These are phyloP conservation scores for Ceratocystiopsis sp. DNA, from an alignment of 2,329 filamentous ascomycete species.

Conservation along the genomic window DNA sequence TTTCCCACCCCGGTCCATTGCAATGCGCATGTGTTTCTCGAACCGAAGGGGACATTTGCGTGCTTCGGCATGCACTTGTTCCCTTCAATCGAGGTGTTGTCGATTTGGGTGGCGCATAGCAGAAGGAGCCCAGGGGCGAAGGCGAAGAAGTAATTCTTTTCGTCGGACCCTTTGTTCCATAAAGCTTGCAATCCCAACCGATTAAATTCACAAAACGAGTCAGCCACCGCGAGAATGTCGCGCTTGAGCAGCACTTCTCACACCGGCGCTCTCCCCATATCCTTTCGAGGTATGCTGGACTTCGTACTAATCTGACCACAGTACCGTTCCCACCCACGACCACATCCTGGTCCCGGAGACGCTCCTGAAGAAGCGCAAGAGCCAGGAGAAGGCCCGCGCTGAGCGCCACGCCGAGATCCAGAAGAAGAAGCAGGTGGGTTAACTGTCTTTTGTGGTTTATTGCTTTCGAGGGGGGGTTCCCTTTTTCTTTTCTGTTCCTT, in stretches of 20 bases:
- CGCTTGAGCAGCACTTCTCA: slow-evolving; percentile 80
- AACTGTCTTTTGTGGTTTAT: background rate
- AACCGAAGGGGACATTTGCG: too few species aligned
- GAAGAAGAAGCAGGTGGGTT: slow-evolving; percentile 74
- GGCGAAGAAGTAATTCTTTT: background rate
- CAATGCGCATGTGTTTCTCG: slow-evolving; percentile 32
- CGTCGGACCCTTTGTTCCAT: background rate
- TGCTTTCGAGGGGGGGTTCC: too few species aligned
- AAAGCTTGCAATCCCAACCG: slow-evolving; percentile 39
- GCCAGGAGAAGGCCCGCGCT: slow-evolving; percentile 96
- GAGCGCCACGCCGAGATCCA: slow-evolving; percentile 62
- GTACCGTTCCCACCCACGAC: slow-evolving; percentile 83
- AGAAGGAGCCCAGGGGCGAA: background rate
- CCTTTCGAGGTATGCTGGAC: slow-evolving; percentile 42
- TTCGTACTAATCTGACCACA: slow-evolving; percentile 67
- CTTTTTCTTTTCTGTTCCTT: slow-evolving; percentile 3
- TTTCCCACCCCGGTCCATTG: background rate
- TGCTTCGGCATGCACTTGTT: slow-evolving; percentile 9
- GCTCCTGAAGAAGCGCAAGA: slow-evolving; percentile 99
- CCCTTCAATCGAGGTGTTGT: slow-evolving; percentile 50
- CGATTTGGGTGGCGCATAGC: slow-evolving; percentile 41
- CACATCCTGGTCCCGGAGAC: slow-evolving; percentile 98
- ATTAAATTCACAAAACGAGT: slow-evolving; percentile 71
- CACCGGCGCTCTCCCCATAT: slow-evolving; percentile 60
- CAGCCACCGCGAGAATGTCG: slow-evolving; percentile 81